These are phyloP conservation scores for Ceratocystis diversiconidia DNA, from an alignment of 2,329 filamentous ascomycete genomes.

Conservation along the genomic window DNA sequence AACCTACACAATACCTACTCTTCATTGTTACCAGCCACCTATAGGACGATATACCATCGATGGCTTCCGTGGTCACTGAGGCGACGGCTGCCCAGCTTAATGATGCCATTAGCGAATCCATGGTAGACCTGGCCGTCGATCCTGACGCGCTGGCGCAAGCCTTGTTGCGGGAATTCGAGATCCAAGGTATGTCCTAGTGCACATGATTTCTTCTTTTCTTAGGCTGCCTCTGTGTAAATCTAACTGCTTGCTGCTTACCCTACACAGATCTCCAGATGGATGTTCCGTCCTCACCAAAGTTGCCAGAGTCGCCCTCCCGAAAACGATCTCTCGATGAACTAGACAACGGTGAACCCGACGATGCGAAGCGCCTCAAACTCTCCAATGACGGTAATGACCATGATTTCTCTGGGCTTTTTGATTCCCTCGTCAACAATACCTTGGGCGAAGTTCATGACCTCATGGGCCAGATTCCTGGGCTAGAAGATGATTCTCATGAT, in stretches of 20 bases:
- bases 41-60: not conserved
- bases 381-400: not conserved
- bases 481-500: conserved; percentile 21
- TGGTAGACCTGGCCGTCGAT: conserved; percentile 13
- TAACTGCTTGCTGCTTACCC: not conserved
- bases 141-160: conserved; percentile 18
- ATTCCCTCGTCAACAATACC: conserved; percentile 28
- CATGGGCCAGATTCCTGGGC: conserved; percentile 24
- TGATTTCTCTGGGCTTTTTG: conserved; percentile 14
- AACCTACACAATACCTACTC: not conserved
- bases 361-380: conserved; percentile 19
- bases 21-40: not conserved
- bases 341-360: conserved; percentile 5
- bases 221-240: not conserved
- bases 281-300: conserved; percentile 4
- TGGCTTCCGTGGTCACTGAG: conserved; percentile 15
- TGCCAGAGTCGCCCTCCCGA: conserved; percentile 8
- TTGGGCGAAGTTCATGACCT: conserved; percentile 29
- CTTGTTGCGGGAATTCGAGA: conserved; percentile 16
- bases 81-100: conserved; percentile 12
- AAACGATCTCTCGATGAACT: conserved; percentile 14
- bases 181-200: conserved; percentile 12
- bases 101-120: conserved; percentile 6
- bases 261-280: not conserved
- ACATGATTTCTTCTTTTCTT: not conserved